Conservation (phyloP, 805 yeast species). For the Candida broadrunensis region DNA sequence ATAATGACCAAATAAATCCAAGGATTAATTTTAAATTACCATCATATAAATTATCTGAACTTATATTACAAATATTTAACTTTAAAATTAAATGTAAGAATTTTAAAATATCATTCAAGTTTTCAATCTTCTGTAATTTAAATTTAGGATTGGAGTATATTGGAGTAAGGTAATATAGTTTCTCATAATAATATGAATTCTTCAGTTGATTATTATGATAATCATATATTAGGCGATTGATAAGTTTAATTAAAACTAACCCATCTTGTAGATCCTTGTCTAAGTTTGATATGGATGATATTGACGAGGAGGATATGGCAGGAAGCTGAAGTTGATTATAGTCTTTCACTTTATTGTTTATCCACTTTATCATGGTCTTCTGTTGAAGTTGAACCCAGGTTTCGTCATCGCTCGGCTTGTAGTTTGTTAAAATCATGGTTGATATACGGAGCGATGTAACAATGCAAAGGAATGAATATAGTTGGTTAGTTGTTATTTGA, state of each 20-base stretch:
- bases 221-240: conserved; percentile 29
- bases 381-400: conserved; percentile 45
- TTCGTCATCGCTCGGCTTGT: neutral
- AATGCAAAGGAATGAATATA: too few species aligned
- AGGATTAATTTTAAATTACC: conserved; percentile 46
- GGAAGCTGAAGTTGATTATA: conserved; percentile 5
- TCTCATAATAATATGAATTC: conserved; percentile 4
- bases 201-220: conserved; percentile 9
- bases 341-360: conserved; percentile 35
- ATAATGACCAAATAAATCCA: conserved; percentile 50
- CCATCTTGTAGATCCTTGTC: conserved; percentile 40
- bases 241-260: conserved; percentile 31
- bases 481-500: too few species aligned
- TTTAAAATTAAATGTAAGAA: conserved; percentile 38
- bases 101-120: conserved; percentile 40
- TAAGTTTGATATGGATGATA: conserved; percentile 13
- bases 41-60: conserved; percentile 48
- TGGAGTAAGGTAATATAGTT: conserved; percentile 25
- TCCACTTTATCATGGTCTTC: conserved; percentile 50
- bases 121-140: conserved; percentile 46
- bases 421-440: too few species aligned
- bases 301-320: neutral
- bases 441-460: too few species aligned
- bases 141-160: conserved; percentile 36
- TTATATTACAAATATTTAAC: conserved; percentile 41